A percentile compares a stretch with the other conserved stretches of the same genome.
Evolutionary conservation across 2,329 filamentous ascomycete genomes (phyloP).

Genomic region (Sporothrix phasma): DNA sequence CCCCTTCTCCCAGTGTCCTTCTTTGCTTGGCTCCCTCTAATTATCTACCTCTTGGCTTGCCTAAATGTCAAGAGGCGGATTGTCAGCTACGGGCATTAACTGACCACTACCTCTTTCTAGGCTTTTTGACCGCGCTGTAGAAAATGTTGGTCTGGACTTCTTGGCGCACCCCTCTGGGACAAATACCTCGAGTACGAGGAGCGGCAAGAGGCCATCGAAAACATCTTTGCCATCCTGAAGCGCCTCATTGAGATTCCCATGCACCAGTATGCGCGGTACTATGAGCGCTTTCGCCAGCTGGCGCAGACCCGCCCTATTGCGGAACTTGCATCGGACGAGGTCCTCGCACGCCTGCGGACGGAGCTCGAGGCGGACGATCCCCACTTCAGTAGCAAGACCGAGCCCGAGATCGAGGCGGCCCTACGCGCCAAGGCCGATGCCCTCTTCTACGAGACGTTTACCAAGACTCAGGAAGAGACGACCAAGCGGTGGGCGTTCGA

Average conservation of each 20-base stretch:
- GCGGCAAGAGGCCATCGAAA: constrained; percentile 71
- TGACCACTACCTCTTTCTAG: constrained; percentile 37
- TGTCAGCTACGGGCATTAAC: neutral
- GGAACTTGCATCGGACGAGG: constrained; percentile 62
- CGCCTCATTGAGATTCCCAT: constrained; percentile 84
- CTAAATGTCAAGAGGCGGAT: constrained; percentile 21
- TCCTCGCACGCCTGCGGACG: constrained; percentile 55
- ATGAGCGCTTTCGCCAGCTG: constrained; percentile 75
- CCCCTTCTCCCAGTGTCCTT: constrained; percentile 12
- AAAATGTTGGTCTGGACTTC: constrained; percentile 82
- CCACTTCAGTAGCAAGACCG: constrained; percentile 44
- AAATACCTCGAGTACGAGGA: constrained; percentile 98
- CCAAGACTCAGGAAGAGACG: constrained; percentile 74
- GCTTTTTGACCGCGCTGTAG: constrained; percentile 82
- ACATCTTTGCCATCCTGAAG: constrained; percentile 72
- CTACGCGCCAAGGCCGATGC: constrained; percentile 70
- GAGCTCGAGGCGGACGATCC: constrained; percentile 60
- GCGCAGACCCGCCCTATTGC: constrained; percentile 61
- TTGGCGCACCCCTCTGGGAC: constrained; percentile 97
- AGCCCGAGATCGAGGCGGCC: constrained; percentile 74
- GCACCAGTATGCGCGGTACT: constrained; percentile 93
- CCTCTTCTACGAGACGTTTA: constrained; percentile 72
- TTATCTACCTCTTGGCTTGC: constrained; percentile 13
- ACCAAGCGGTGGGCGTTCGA: constrained; percentile 93
- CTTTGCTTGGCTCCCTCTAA: constrained; percentile 17